Base-by-base conservation (phyloP, 306 rosid species). In the Castanospermum australe region DNA sequence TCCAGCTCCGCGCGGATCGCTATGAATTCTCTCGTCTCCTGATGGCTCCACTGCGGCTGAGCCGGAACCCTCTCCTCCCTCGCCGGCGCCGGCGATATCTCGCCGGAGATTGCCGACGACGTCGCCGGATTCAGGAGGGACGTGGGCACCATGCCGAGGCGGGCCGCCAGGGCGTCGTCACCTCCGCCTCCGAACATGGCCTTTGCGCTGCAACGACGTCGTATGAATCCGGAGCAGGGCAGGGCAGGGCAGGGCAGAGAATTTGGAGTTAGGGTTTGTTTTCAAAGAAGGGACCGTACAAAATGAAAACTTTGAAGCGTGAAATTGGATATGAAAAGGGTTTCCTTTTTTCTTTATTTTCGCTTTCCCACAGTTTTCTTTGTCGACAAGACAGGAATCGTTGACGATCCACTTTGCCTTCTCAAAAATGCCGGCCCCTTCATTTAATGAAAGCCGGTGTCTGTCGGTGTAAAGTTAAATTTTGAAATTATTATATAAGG, bases 1-100 rank as follows among this genome's bases (percentile, higher is more conserved):
- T 94, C 98, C 71, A 90, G 81, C 77, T 92, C 97, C 36, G 93
- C 96, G 1, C 98, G 88, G 54, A 94, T 92, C 62, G 79, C 84
- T 47, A 92, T 92, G 84, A 94, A 90, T 78, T 85, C 96, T 62
- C 85, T 85, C 42, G 98, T 92, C 88, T 94, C 98, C 81, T 88
- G 89, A 14, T 80, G 92, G 83, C 89, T 81, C 98, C 98, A 94
- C 84, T 90, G 97, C 13, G 87, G 91, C 75, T 84, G 94, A n/a
- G 82, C 56, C 21, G 93, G 78, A 10, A 25, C 66, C 77, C 86
- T 76, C 21, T 83, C 88, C 32, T 72, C 84, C 73, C 86, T 83
- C 78, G 25, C 52, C 65, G 32, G 50, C 32, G 75, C 10, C 55
- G 85, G 79, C 4, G 88, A 80, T 2, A 80, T 66, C 77, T 86